Evolutionary conservation across 148 eudicot species (phyloP), one percentile per base, ranked within the genome.

Genomic region (Chenopodium suecicum): DNA sequence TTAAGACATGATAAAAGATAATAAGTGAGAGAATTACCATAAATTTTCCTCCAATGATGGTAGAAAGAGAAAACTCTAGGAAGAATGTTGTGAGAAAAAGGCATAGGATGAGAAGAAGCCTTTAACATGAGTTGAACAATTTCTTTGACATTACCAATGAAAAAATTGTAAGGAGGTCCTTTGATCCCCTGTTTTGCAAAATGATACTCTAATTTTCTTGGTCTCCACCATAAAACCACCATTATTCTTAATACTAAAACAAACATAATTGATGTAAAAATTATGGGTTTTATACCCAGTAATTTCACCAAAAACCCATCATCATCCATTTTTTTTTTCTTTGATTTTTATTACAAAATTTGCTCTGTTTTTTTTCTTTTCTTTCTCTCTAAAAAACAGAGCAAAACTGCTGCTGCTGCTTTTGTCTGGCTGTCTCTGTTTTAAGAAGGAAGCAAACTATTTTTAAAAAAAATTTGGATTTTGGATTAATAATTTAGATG

Each of bases 41-140:
- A 94, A 56, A 96, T 89, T 87, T 92, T 94, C 82, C 88, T 91
- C 99, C 99, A 96, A 41, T 96, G 99, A 80, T 96, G 98, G 81
- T 96, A 96, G 86, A 96, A 96, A 64, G 99, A 92, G 84, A 96
- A 90, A 17, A 96, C 99, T 69, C 99, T 90, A 16, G 99, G 97
- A 66, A 96, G 95, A 41, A 96, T 96, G 78, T 96, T 92, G 87
- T 96, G 99, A 46, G 95, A 89, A 67, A 82, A 77, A 74, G 92
- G 87, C 89, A 95, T 89, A 52, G 97, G 88, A 23, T 90, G 90
- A 67, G 95, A 87, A 60, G 98, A 89, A 73, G 98, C 98, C 76
- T 88, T 91, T 83, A 91, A 54, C 93, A 90, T 92, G 54, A 94
- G 87, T 67, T 88, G 86, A 27, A 90, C 89, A 80, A 96, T 86